A percentile compares a stretch with the other conserved stretches of the same genome.
Conservation (phyloP, 257 asterid species). For the Primulina huaijiensis region DNA sequence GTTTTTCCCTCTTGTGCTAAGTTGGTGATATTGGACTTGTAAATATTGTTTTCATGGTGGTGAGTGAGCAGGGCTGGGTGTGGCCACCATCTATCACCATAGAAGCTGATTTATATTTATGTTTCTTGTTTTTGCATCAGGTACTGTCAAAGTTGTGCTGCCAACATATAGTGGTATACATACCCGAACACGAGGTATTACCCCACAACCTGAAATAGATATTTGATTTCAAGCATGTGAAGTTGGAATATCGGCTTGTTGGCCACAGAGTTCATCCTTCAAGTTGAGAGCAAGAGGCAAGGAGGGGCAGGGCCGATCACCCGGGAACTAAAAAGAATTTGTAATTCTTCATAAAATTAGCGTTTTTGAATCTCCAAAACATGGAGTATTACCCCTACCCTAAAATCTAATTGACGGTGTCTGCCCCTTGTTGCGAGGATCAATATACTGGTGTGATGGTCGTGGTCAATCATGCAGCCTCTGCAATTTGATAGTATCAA, state of each 20-base stretch:
- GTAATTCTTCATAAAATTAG: neutral
- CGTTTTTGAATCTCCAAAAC: neutral
- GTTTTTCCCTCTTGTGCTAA: conserved; percentile 2
- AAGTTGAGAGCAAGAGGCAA: neutral
- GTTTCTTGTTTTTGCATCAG: conserved; percentile 32
- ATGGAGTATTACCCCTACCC: neutral
- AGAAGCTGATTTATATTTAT: neutral
- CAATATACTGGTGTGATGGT: neutral
- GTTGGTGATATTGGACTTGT: conserved; percentile 3
- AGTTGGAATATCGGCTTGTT: neutral
- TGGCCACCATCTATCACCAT: neutral
- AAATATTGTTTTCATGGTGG: neutral
- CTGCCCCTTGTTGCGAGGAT: neutral
- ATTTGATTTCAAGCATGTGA: neutral
- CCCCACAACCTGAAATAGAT: neutral
- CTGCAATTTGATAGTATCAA: neutral
- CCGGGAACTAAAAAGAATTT: neutral
- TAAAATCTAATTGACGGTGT: neutral
- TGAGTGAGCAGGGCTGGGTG: neutral
- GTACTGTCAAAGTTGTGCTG: conserved; percentile 83
- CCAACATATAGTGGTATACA: conserved; percentile 85
- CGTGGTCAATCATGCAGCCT: neutral
- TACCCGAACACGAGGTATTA: conserved; percentile 88
- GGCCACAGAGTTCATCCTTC: neutral
- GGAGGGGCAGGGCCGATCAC: neutral